Base-by-base conservation (phyloP, 108 stramenopile species). In the Nannochloropsis gaditana region DNA sequence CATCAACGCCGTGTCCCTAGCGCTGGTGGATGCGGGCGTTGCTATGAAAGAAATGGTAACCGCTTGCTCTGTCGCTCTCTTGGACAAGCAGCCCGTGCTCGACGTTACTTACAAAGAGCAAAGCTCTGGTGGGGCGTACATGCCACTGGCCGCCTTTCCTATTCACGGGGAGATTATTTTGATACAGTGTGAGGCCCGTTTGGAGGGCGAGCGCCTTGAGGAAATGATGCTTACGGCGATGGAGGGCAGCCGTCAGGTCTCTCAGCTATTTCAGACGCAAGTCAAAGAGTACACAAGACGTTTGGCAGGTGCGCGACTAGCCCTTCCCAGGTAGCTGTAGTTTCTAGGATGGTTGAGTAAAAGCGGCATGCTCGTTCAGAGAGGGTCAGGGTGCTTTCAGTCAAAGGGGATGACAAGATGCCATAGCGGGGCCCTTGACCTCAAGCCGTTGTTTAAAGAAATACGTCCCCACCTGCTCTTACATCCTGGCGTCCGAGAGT, bases 1-100 rank as follows among this genome's bases (percentile, higher is more conserved):
- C 79, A 81, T 90, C 80, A 92, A 92, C 85, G 92, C 91, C 11
- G 89, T 88, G 2, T 42, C 86, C 21, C 87, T 90, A n/a, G 92
- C 92, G 3, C 44, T 92, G 11, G 31, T 90, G 41, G 90, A 92
- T n/a, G 92, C 92, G 73, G 92, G 92, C 31, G 50, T 92, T 10
- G 88, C 91, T 42, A 89, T 92, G 90, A 21, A n/a, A 9, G 91
- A 91, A 79, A 83, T 90, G 43, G 89, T 90, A 11, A 80, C 84
- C 11, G 87, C 85, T 0, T 91, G 90, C 84, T 81, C 82, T 5
- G 91, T 88, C 2, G 91, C 87, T 21, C 79, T 87, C 17, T 73
- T 91, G n/a, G 91, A 89, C 84, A 87, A 84, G 19, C 42, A 83
- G 44, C 17, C 43, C 43, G 44, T 45, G 44, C n/a, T 83, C 83